Evolutionary conservation across 106 monocot species (phyloP).

Genomic region (Dendrobium huoshanense): DNA sequence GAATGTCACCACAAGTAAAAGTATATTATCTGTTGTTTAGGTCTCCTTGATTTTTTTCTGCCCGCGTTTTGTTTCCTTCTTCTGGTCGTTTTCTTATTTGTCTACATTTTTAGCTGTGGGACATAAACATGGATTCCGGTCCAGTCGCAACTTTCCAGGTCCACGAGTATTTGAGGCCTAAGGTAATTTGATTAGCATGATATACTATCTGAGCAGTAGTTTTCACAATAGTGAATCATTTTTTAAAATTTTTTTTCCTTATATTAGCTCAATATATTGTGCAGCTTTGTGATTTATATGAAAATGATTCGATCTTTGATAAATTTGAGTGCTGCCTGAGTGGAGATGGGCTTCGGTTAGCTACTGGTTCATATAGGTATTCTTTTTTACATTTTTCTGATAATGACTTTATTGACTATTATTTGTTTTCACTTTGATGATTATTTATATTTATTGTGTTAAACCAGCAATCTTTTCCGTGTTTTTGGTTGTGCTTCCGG

Average conservation of each 20-base stretch:
- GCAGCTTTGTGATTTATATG: constrained; percentile 86
- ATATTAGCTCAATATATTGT: neutral
- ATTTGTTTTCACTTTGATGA: neutral
- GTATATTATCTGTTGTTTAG: neutral
- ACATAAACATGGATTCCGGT: constrained; percentile 60
- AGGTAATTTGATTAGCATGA: constrained; percentile 31
- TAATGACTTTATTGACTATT: neutral
- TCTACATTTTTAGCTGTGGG: constrained; percentile 42
- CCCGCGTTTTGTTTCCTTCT: neutral
- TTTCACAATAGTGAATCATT: neutral
- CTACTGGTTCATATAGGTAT: constrained; percentile 89
- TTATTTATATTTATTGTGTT: neutral
- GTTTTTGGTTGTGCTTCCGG: constrained; percentile 68
- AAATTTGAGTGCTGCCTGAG: constrained; percentile 94
- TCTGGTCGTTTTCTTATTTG: neutral
- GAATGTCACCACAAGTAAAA: neutral
- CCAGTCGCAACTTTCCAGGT: constrained; percentile 63
- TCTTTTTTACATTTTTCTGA: neutral
- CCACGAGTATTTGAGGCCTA: constrained; percentile 69
- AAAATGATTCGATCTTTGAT: constrained; percentile 92
- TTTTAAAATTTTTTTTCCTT: neutral
- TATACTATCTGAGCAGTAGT: neutral
- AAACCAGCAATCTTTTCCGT: constrained; percentile 74
- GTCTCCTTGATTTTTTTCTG: neutral
- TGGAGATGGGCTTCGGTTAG: constrained; percentile 73